phyloP scores from a whole-genome alignment of 2,329 filamentous ascomycete species.

The Dactylonectria macrodidyma region DNA sequence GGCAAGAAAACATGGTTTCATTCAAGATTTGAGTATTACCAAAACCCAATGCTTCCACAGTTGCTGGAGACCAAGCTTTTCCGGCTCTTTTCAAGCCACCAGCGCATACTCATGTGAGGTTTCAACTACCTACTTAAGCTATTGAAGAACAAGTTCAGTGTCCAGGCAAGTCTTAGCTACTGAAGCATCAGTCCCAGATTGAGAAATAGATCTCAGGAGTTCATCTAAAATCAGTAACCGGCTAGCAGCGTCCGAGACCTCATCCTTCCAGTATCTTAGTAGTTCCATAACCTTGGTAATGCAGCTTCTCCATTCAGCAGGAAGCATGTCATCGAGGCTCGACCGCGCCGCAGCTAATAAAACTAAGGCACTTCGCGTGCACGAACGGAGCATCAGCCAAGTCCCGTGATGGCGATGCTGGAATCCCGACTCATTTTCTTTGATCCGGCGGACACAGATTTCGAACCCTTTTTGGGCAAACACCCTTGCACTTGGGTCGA shows the following conservation, averaged over 20 bases:
- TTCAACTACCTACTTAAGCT: too few relatives aligned
- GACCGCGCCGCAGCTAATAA: conserved; percentile 5
- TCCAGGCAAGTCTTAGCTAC: too few relatives aligned
- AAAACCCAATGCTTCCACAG: too few relatives aligned
- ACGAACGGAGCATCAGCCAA: conserved; percentile 19
- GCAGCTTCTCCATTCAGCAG: background rate
- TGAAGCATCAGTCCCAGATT: too few relatives aligned
- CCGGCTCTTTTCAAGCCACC: too few relatives aligned
- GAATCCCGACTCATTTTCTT: conserved; percentile 11
- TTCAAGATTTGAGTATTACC: too few relatives aligned
- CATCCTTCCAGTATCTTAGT: background rate
- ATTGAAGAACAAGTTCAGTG: too few relatives aligned
- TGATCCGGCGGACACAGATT: background rate
- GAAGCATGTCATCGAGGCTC: background rate
- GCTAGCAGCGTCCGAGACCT: background rate
- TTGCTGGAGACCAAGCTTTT: too few relatives aligned
- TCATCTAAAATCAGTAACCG: background rate
- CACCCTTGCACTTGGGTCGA: background rate
- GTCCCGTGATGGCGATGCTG: conserved; percentile 12
- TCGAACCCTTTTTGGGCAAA: conserved; percentile 8
- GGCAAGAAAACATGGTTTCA: too few relatives aligned
- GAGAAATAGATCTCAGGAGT: background rate
- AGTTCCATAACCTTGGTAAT: background rate
- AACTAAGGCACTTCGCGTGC: conserved; percentile 13
- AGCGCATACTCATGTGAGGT: too few relatives aligned